Base-by-base conservation (phyloP, 2,329 filamentous ascomycete genomes). In the Ambrosiella beaveri region DNA sequence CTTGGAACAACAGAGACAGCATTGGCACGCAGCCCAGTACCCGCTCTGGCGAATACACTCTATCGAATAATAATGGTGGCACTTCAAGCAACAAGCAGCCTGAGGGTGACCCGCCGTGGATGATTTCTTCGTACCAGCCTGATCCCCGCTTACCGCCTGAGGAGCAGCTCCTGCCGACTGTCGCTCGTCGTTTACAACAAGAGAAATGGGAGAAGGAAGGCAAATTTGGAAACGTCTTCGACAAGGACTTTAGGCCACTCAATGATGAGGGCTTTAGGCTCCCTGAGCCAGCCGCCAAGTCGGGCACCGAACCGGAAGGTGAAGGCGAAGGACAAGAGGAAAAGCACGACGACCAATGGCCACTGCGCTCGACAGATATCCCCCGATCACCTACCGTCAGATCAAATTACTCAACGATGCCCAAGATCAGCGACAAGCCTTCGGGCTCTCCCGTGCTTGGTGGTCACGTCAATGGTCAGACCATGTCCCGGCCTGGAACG, bases 141-240 rank as follows among this genome's bases (percentile, higher is more conserved):
- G 93, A 98, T 67, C 93, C 93, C 37, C 84, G 89, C 61, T 75
- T 98, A 39, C 93, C 93, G 5, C 93, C 89, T 0, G 93, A 98
- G 62, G 87, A 98, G 69, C 93, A 98, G 67, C 82, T 98, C 57
- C 80, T 98, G 9, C 93, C 93, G 0, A 97, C 93, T 0, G 89
- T 97, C 62, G 93, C 93, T 11, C 88, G 85, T 65, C 80, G 88
- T 58, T 77, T 97, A 69, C 87, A 93, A 68, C 91, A 96, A 71
- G 89, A 96, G 69, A 87, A 91, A 68, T 96, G 89, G 90, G 89
- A 94, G 70, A 86, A 83, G 64, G 88, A 96, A 69, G 90, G 90
- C 62, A 88, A 87, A 63, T 86, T 88, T 62, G 88, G 88, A 2
- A 87, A 81, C 60, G 77, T 85, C 35, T 96, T 95, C 67, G 90